Percentiles rank a stretch among this genome's conserved stretches.
Evolutionary conservation across 2,329 filamentous ascomycete genomes (phyloP).

Genomic region (Phialophora chinensis): DNA sequence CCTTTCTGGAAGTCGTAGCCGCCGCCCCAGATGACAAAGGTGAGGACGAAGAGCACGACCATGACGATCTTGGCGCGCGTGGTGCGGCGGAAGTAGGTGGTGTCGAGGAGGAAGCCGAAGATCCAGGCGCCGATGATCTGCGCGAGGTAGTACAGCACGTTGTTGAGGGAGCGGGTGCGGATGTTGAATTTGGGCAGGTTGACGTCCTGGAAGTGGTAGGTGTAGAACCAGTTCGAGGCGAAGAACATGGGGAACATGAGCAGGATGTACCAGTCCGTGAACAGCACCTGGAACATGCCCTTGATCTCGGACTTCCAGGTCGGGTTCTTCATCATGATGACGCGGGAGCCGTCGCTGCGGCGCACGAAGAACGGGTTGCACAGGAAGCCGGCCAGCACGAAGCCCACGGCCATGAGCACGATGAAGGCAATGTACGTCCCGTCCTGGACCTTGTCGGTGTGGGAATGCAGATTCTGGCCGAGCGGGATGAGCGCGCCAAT

Average conservation of each 20-base stretch:
- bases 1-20: constrained; percentile 76
- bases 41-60: constrained; percentile 68
- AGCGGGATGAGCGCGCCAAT: constrained; percentile 69
- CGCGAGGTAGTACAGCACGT: constrained; percentile 76
- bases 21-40: constrained; percentile 80
- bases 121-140: constrained; percentile 78
- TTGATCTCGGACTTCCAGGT: constrained; percentile 80
- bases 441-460: constrained; percentile 57
- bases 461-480: constrained; percentile 53
- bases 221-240: constrained; percentile 79
- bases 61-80: constrained; percentile 71
- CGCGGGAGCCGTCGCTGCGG: constrained; percentile 76
- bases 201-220: constrained; percentile 77
- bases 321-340: constrained; percentile 90
- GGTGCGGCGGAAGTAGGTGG: constrained; percentile 64
- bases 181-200: constrained; percentile 74
- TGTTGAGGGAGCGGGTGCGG: constrained; percentile 77
- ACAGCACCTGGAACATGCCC: constrained; percentile 76
- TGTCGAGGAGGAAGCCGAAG: constrained; percentile 75
- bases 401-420: constrained; percentile 77
- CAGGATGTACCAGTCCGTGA: constrained; percentile 73
- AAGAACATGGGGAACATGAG: constrained; percentile 83
- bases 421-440: constrained; percentile 90
- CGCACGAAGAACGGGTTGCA: constrained; percentile 72
- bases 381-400: constrained; percentile 66